A percentile compares a stretch with the other conserved stretches of the same genome.
Evolutionary conservation across 768 basidiomycete genomes (phyloP).

Genomic region (Leccinum variicolor): DNA sequence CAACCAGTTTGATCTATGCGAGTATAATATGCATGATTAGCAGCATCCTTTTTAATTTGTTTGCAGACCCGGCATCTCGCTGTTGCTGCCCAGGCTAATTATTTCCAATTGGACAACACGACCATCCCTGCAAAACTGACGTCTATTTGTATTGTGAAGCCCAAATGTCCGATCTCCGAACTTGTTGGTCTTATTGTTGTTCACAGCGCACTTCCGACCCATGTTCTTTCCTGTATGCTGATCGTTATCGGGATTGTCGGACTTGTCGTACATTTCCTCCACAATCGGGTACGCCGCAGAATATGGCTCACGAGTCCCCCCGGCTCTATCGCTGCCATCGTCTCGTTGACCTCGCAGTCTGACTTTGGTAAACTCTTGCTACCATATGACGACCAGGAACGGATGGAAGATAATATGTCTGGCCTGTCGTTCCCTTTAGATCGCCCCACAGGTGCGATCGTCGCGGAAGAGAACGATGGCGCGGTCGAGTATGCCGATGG

Average conservation of each 20-base stretch:
- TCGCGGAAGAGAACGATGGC: conserved; percentile 46
- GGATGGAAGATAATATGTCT: conserved; percentile 45
- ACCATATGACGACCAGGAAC: conserved; percentile 51
- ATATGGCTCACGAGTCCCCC: conserved; percentile 54
- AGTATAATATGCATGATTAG: conserved; percentile 3
- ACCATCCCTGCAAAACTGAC: conserved; percentile 39
- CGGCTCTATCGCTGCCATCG: conserved; percentile 55
- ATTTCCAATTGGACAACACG: conserved; percentile 45
- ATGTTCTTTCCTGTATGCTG: conserved; percentile 47
- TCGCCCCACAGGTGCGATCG: conserved; percentile 55
- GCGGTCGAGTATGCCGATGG: conserved; percentile 7
- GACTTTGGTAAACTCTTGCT: conserved; percentile 60
- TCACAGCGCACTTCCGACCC: conserved; percentile 49
- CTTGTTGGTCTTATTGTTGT: not conserved
- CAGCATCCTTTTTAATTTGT: not conserved
- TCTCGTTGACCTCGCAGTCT: conserved; percentile 56
- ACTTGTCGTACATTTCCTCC: conserved; percentile 44
- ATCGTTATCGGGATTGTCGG: conserved; percentile 49
- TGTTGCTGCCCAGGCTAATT: conserved; percentile 53
- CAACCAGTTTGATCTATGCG: conserved; percentile 41
- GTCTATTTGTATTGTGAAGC: conserved; percentile 55
- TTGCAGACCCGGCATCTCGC: conserved; percentile 57
- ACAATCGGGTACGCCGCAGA: conserved; percentile 43
- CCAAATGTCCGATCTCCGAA: not conserved
- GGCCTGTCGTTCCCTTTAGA: conserved; percentile 56